Evolutionary conservation across 2,329 filamentous ascomycete species (phyloP), one percentile per base, ranked within the genome.

Genomic region (Blastomyces silverae): DNA sequence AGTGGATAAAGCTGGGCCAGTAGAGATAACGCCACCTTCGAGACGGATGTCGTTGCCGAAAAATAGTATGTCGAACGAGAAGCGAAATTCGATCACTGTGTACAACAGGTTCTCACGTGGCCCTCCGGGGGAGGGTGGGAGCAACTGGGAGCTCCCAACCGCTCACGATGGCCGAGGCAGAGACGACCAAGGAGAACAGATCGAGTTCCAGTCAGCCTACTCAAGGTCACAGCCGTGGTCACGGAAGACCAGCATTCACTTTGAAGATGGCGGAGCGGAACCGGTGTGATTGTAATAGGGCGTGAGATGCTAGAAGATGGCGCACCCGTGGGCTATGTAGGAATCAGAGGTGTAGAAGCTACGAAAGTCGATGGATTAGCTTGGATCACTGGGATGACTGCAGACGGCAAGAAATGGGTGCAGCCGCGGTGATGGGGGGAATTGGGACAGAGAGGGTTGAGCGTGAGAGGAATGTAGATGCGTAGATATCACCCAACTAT

Each of bases 1-100:
- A 37, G 66, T 68, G 31, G 75, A 78, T 63, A 70, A 74, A 22
- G 60, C 65, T 11, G 68, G 66, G 1, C 75, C 74, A 1, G 72
- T 76, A 1, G 71, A 76, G 53, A 67, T 77, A 25, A 48, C 44
- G 8, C 58, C 55, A 4, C 65, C 68, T 22, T 67, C 67, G 34
- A 25, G 20, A 8, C 53, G 61, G 10, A 59, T 71, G 17, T 69
- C 75, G 15, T 64, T 77, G 0, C 76, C 76, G 0, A 69, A 74
- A 34, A 76, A 75, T 52, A 67, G 61, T 46, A 55, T 52, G 13
- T 37, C 59, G 53, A 64, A 58, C 31, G 34, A 48, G 37, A 67
- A 65, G 60, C 65, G 64, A 25, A 60, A 66, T 50, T 64, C 65
- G 20, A 37, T 56, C 11, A 56, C 31, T 37, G 28, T 56, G 34